Conservation (phyloP, 2,329 filamentous ascomycete genomes). For the Stagonosporopsis cucurbitacearum region DNA sequence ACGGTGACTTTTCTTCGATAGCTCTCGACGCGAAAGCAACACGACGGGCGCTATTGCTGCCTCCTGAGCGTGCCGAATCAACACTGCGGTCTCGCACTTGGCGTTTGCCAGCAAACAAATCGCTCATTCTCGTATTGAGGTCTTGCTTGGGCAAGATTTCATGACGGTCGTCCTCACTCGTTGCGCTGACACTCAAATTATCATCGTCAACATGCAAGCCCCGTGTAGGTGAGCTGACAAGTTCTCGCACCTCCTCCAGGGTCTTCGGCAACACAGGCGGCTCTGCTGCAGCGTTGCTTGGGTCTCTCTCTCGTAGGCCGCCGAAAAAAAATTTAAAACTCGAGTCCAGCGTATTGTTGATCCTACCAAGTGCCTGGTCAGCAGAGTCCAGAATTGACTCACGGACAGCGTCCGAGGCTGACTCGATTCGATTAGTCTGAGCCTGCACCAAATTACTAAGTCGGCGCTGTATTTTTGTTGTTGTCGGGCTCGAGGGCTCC, state of each 20-base stretch:
- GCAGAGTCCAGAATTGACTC: slow-evolving; percentile 75
- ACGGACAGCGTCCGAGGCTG: slow-evolving; percentile 79
- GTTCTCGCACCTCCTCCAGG: slow-evolving; percentile 86
- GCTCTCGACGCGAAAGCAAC: slow-evolving; percentile 54
- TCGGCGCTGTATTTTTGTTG: slow-evolving; percentile 70
- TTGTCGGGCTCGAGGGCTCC: slow-evolving; percentile 45
- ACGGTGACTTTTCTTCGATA: slow-evolving; percentile 33
- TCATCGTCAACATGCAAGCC: slow-evolving; percentile 57
- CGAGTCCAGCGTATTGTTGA: slow-evolving; percentile 86
- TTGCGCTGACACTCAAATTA: slow-evolving; percentile 56
- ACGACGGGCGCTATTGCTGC: slow-evolving; percentile 66
- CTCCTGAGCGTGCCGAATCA: slow-evolving; percentile 72
- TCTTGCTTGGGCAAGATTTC: slow-evolving; percentile 38
- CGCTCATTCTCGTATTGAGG: slow-evolving; percentile 67
- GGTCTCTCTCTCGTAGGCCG: slow-evolving; percentile 74
- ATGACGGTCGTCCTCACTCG: slow-evolving; percentile 54
- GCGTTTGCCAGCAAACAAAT: slow-evolving; percentile 72
- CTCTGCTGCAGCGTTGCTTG: slow-evolving; percentile 38
- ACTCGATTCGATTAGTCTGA: slow-evolving; percentile 79
- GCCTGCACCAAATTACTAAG: slow-evolving; percentile 87
- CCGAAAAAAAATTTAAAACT: slow-evolving; percentile 95
- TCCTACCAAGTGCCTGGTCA: slow-evolving; percentile 90
- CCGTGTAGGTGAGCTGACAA: slow-evolving; percentile 76
- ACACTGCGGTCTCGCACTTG: slow-evolving; percentile 72
- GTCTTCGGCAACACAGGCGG: slow-evolving; percentile 76